Conservation (phyloP, 2,329 filamentous ascomycete species). For the Aspergillus sp. region DNA sequence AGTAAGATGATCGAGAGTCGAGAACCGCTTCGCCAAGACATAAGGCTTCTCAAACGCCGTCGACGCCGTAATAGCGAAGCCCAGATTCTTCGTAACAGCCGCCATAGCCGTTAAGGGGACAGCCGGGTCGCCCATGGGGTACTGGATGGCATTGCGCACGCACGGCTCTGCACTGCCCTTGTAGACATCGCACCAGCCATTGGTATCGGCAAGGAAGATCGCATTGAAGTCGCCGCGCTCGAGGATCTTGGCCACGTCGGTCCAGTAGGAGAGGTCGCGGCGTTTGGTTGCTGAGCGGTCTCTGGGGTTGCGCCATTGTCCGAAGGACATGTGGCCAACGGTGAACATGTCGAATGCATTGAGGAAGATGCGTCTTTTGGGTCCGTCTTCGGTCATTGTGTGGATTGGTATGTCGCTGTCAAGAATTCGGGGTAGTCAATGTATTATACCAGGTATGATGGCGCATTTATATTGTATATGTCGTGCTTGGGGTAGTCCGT, state of each 20-base stretch:
- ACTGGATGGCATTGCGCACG: constrained; percentile 62
- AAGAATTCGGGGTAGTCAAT: too few species aligned
- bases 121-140: constrained; percentile 64
- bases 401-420: too few species aligned
- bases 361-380: constrained; percentile 57
- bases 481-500: too few species aligned
- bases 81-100: constrained; percentile 63
- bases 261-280: constrained; percentile 62
- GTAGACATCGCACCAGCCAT: constrained; percentile 64
- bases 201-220: constrained; percentile 66
- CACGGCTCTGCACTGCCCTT: constrained; percentile 60
- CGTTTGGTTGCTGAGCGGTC: constrained; percentile 61
- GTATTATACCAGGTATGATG: too few species aligned
- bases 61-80: constrained; percentile 63
- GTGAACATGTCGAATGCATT: constrained; percentile 69
- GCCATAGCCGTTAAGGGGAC: constrained; percentile 67
- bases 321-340: constrained; percentile 63
- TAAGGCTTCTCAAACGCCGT: constrained; percentile 65
- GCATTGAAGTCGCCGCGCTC: constrained; percentile 64
- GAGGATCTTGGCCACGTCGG: constrained; percentile 62
- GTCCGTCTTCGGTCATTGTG: too few species aligned
- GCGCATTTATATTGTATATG: too few species aligned
- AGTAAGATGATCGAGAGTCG: constrained; percentile 63
- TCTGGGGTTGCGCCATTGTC: constrained; percentile 67
- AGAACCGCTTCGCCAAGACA: constrained; percentile 61